These are phyloP conservation scores for Lodderomyces metapsilosis DNA, from an alignment of 1,139 yeast genomes.

Conservation along the genomic window DNA sequence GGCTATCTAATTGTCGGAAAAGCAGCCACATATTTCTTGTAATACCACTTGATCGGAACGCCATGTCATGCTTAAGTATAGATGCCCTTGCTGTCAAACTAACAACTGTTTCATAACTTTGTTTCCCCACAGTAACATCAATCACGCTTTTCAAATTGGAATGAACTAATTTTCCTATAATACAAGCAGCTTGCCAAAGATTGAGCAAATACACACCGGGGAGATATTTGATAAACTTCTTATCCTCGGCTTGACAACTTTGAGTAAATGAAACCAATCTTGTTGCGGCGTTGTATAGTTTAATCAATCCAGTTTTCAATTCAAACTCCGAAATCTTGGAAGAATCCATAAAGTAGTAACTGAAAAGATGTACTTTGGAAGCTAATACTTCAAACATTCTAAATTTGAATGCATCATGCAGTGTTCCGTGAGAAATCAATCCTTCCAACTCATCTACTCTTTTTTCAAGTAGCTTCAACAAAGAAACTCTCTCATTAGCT, in stretches of 20 bases:
- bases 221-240: constrained; percentile 66
- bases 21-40: constrained; percentile 94
- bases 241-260: constrained; percentile 57
- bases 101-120: constrained; percentile 68
- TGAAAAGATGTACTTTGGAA: constrained; percentile 73
- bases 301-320: constrained; percentile 69
- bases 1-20: constrained; percentile 57
- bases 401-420: constrained; percentile 40
- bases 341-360: constrained; percentile 78
- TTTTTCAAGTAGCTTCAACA: constrained; percentile 65
- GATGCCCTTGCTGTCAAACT: constrained; percentile 75
- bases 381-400: constrained; percentile 67
- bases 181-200: constrained; percentile 90
- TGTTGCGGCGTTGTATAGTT: constrained; percentile 76
- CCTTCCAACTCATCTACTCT: constrained; percentile 77
- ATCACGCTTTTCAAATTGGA: constrained; percentile 66
- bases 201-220: constrained; percentile 82
- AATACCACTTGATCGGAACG: constrained; percentile 88
- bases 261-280: constrained; percentile 68
- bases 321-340: constrained; percentile 56
- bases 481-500: constrained; percentile 67
- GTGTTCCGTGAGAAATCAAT: constrained; percentile 26
- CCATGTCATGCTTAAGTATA: constrained; percentile 85
- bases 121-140: constrained; percentile 72
- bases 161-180: constrained; percentile 74